These are phyloP conservation scores for Sequoia sempervirens DNA, from an alignment of 75 land plant species.

Conservation along the genomic window DNA sequence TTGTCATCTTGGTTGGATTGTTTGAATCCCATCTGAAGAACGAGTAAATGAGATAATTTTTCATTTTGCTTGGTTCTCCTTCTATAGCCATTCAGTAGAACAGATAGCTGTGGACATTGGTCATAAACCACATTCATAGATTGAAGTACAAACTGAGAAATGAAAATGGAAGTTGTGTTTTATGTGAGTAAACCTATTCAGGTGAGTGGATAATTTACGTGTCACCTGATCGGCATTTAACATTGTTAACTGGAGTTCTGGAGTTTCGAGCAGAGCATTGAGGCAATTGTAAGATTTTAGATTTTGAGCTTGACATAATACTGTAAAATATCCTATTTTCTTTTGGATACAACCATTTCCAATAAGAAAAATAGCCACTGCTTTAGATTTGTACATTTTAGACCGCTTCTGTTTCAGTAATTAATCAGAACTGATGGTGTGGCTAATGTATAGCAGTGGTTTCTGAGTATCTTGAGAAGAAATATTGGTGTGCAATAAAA, in stretches of 20 bases:
- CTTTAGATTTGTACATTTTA: not conserved
- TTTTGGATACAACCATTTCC: not conserved
- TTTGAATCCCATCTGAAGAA: not conserved
- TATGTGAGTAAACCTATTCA: not conserved
- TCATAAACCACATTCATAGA: slow-evolving; percentile 1
- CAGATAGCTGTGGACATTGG: not conserved
- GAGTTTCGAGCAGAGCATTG: not conserved
- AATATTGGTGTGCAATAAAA: not conserved
- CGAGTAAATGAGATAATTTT: not conserved
- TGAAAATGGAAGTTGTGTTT: not conserved
- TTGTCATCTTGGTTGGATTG: not conserved
- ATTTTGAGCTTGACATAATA: slow-evolving; percentile 2
- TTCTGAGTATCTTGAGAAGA: not conserved
- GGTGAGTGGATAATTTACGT: not conserved
- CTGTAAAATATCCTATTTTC: slow-evolving; percentile 8
- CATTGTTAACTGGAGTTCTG: not conserved
- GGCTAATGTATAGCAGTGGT: not conserved
- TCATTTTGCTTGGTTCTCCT: not conserved
- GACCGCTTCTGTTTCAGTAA: not conserved
- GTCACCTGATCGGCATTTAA: not conserved
- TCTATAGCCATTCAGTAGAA: not conserved
- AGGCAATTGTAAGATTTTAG: not conserved
- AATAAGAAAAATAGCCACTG: not conserved
- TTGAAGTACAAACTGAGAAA: not conserved
- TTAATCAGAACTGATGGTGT: not conserved